phyloP scores from a whole-genome alignment of 2,329 filamentous ascomycete species.

The Chaetothyriales sp. region DNA sequence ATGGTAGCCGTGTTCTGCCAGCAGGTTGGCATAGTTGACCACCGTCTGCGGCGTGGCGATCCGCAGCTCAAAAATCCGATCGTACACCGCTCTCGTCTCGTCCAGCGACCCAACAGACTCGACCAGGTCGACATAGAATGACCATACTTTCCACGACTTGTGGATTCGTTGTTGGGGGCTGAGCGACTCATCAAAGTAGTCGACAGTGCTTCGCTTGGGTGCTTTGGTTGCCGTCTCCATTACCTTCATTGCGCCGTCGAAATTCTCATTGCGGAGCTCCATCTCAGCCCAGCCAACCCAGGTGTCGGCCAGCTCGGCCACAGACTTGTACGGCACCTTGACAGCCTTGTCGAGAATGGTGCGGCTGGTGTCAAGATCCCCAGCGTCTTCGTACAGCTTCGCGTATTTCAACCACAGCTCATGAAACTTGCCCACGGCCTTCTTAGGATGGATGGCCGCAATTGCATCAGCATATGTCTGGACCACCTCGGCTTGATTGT shows the following conservation, averaged over 20 bases:
- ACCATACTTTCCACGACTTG: slow-evolving; percentile 99
- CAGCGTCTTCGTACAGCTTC: slow-evolving; percentile 85
- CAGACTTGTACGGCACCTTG: slow-evolving; percentile 94
- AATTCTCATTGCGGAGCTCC: slow-evolving; percentile 90
- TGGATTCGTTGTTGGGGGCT: slow-evolving; percentile 92
- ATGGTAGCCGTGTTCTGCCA: slow-evolving; percentile 89
- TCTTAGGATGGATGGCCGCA: slow-evolving; percentile 81
- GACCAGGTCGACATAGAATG: slow-evolving; percentile 95
- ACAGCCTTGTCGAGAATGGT: slow-evolving; percentile 96
- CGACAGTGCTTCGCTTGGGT: slow-evolving; percentile 94
- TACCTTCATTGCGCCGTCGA: slow-evolving; percentile 82
- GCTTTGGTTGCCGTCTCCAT: slow-evolving; percentile 96
- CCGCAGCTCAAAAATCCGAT: slow-evolving; percentile 91
- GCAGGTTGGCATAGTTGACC: slow-evolving; percentile 90
- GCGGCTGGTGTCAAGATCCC: slow-evolving; percentile 68
- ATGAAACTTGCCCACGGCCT: slow-evolving; percentile 82
- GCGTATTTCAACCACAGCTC: slow-evolving; percentile 94
- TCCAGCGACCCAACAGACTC: slow-evolving; percentile 85
- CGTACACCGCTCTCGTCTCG: slow-evolving; percentile 87
- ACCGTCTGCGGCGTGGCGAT: slow-evolving; percentile 97
- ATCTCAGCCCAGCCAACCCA: slow-evolving; percentile 99
- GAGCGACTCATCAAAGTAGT: slow-evolving; percentile 92
- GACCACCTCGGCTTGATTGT: slow-evolving; percentile 80
- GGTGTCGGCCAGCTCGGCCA: slow-evolving; percentile 91
- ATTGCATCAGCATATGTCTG: slow-evolving; percentile 93